Evolutionary conservation across 306 rosid species (phyloP).

Genomic region (Crataegus laevigata): DNA sequence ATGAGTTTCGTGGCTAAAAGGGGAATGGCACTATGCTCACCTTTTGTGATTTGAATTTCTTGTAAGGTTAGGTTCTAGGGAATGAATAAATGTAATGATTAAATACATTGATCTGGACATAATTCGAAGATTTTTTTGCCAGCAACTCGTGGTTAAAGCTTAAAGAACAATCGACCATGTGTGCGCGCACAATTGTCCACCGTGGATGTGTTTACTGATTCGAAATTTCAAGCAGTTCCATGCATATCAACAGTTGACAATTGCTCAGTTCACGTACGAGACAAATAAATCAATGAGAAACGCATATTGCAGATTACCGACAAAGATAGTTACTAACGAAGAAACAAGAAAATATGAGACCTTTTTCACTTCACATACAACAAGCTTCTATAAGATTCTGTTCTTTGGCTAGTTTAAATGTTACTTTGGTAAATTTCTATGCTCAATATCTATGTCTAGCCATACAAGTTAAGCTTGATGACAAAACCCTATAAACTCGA

Average conservation of each 20-base stretch:
- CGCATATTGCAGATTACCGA: not conserved
- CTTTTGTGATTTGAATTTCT: not conserved
- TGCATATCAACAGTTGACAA: not conserved
- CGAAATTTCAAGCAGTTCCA: not conserved
- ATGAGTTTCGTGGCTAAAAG: not conserved
- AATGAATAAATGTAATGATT: not conserved
- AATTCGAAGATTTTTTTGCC: too few relatives aligned
- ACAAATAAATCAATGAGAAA: not conserved
- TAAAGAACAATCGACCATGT: too few relatives aligned
- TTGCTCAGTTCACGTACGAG: not conserved
- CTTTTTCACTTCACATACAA: conserved; percentile 7
- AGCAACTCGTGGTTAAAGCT: too few relatives aligned
- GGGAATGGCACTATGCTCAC: not conserved
- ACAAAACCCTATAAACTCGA: not conserved
- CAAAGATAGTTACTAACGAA: not conserved
- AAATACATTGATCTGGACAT: not conserved
- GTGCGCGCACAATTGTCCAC: too few relatives aligned
- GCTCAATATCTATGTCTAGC: not conserved
- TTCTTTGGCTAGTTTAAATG: not conserved
- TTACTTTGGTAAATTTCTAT: not conserved
- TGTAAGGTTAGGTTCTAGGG: not conserved
- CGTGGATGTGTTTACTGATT: not conserved
- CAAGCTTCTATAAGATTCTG: not conserved
- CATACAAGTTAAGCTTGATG: not conserved
- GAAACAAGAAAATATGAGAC: not conserved